phyloP scores from a whole-genome alignment of 371 early-diverging fungal species.

The Apophysomyces trapeziformis region DNA sequence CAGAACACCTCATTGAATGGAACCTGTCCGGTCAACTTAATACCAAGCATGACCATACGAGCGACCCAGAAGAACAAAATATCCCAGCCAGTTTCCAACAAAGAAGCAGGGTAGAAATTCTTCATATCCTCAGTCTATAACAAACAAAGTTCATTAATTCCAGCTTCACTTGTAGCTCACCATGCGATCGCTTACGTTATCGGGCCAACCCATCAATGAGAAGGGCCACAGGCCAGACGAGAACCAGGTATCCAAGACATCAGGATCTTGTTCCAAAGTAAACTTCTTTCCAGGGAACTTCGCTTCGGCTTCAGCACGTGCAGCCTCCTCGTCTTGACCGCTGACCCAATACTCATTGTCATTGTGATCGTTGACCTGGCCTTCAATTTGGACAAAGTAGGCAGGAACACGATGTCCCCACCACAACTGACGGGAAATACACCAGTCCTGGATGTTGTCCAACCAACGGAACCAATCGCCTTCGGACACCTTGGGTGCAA shows the following conservation, averaged over 20 bases:
- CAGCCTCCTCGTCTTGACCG: constrained; percentile 84
- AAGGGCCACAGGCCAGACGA: constrained; percentile 99
- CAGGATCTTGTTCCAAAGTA: constrained; percentile 83
- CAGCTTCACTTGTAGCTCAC: not conserved
- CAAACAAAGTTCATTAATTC: not conserved
- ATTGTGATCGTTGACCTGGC: constrained; percentile 32
- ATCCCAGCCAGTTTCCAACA: constrained; percentile 99
- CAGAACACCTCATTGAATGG: constrained; percentile 97
- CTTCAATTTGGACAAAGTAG: constrained; percentile 86
- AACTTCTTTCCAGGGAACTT: constrained; percentile 78
- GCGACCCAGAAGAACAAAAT: constrained; percentile 99
- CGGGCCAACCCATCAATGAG: constrained; percentile 97
- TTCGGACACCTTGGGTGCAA: constrained; percentile 90
- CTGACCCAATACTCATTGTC: constrained; percentile 88
- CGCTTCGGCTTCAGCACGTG: constrained; percentile 70
- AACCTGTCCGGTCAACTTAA: constrained; percentile 92
- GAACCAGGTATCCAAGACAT: constrained; percentile 99
- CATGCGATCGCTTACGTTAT: constrained; percentile 44
- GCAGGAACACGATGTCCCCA: constrained; percentile 99
- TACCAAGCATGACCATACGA: constrained; percentile 99
- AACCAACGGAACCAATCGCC: constrained; percentile 98
- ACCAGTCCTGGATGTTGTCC: constrained; percentile 94
- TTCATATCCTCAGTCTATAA: constrained; percentile 79
- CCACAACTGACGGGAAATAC: constrained; percentile 99
- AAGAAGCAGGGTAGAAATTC: constrained; percentile 90